These are phyloP conservation scores for Diphasiastrum complanatum DNA, from an alignment of 83 land plant genomes.

Conservation along the genomic window DNA sequence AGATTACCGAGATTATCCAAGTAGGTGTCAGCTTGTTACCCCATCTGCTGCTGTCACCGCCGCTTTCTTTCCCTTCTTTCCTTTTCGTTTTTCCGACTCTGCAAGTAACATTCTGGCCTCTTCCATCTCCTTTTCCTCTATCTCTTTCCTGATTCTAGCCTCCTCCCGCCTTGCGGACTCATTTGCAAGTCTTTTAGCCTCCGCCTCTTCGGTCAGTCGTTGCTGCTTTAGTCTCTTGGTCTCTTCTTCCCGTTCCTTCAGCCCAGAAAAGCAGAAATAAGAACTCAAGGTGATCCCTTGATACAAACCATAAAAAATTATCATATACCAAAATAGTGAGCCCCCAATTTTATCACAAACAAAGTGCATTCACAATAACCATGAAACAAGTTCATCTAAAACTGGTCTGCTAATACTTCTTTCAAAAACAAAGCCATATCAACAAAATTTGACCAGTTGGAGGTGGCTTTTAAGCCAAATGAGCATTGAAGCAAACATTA, in stretches of 20 bases:
- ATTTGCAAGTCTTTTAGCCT: constrained; percentile 59
- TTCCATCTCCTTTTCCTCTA: constrained; percentile 75
- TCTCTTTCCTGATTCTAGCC: constrained; percentile 66
- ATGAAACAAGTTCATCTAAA: too few species aligned
- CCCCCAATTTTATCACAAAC: too few species aligned
- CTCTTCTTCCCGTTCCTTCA: constrained; percentile 85
- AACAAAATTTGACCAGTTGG: too few species aligned
- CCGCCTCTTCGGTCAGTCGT: constrained; percentile 76
- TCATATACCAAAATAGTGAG: too few species aligned
- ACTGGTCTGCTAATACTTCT: too few species aligned
- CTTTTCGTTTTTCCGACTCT: constrained; percentile 58
- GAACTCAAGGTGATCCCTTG: too few species aligned
- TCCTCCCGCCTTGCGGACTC: constrained; percentile 67
- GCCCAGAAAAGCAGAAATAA: not conserved
- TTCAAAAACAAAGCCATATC: too few species aligned
- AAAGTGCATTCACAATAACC: too few species aligned
- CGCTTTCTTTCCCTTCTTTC: constrained; percentile 70
- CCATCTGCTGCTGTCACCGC: constrained; percentile 70
- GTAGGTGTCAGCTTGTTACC: constrained; percentile 42
- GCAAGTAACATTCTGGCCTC: constrained; percentile 64
- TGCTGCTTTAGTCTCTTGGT: constrained; percentile 60
- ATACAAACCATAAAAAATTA: too few species aligned
- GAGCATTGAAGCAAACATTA: too few species aligned
- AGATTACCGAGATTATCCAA: too few species aligned
- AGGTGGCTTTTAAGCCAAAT: too few species aligned